A percentile compares a stretch with the other conserved stretches of the same genome.
phyloP scores from a whole-genome alignment of 1,284 basidiomycete species.

The Ganoderma boninense region DNA sequence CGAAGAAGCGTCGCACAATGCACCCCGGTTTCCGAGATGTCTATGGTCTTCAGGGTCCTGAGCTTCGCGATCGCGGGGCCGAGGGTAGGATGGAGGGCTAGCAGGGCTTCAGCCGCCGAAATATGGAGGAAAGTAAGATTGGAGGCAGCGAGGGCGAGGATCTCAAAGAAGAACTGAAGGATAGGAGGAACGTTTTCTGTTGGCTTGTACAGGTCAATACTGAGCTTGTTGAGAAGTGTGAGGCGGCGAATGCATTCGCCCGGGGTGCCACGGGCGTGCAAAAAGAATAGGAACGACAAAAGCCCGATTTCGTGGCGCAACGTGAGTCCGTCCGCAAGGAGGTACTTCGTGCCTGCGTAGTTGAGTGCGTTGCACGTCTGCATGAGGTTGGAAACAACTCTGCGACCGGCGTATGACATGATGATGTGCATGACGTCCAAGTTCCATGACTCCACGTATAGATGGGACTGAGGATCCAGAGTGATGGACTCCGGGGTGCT shows the following conservation, averaged over 20 bases:
- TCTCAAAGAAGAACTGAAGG: not conserved
- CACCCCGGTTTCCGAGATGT: not conserved
- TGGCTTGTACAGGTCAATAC: not conserved
- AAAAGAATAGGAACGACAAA: not conserved
- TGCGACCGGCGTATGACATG: not conserved
- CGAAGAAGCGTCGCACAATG: not conserved
- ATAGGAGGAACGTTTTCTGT: not conserved
- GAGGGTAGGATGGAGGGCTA: not conserved
- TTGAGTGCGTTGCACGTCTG: not conserved
- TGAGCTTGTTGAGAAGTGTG: not conserved
- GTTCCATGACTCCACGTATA: not conserved
- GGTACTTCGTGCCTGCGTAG: not conserved
- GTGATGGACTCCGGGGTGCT: not conserved
- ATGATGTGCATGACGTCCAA: not conserved
- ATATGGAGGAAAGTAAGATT: not conserved
- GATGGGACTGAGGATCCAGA: not conserved
- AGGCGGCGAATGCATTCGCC: not conserved
- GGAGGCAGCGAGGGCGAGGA: not conserved
- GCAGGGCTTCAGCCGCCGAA: not conserved
- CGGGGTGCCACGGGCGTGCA: not conserved
- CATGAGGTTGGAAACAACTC: not conserved
- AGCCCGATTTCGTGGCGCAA: not conserved
- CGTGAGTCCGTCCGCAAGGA: not conserved
- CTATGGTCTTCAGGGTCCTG: not conserved
- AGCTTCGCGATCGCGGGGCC: not conserved